Conservation (phyloP, 768 basidiomycete species). For the Phylloporus sp. region DNA sequence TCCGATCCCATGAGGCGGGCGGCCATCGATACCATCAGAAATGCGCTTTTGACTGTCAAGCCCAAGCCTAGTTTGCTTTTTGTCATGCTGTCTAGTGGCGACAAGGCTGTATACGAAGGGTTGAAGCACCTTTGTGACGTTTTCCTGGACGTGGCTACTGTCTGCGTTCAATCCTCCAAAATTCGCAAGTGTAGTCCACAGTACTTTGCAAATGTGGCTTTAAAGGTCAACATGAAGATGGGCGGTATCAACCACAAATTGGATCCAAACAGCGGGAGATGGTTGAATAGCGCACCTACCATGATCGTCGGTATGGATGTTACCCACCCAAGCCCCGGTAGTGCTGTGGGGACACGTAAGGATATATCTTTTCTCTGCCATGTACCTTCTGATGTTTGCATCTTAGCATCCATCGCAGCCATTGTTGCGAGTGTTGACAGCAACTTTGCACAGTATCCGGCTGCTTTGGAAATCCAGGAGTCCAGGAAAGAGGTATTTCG, state of each 20-base stretch:
- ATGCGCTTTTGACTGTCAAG: slow-evolving; percentile 32
- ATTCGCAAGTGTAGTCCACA: slow-evolving; percentile 58
- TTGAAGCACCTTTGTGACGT: slow-evolving; percentile 51
- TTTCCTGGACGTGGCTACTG: slow-evolving; percentile 48
- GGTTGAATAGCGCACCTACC: slow-evolving; percentile 39
- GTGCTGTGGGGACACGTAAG: slow-evolving; percentile 46
- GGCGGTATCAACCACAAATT: slow-evolving; percentile 50
- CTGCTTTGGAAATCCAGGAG: slow-evolving; percentile 45
- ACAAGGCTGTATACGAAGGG: slow-evolving; percentile 47
- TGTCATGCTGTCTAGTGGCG: slow-evolving; percentile 43
- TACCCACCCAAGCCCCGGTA: slow-evolving; percentile 76
- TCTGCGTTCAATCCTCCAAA: slow-evolving; percentile 70
- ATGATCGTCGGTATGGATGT: slow-evolving; percentile 61
- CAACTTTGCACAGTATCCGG: slow-evolving; percentile 46
- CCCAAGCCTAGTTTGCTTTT: slow-evolving; percentile 42
- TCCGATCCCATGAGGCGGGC: slow-evolving; percentile 49
- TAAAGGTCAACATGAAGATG: slow-evolving; percentile 53
- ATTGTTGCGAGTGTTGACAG: slow-evolving; percentile 47
- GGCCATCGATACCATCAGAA: slow-evolving; percentile 46
- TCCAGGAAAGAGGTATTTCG: slow-evolving; percentile 60
- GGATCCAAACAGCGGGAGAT: slow-evolving; percentile 34
- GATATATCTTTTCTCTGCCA: neutral
- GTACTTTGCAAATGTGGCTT: slow-evolving; percentile 51
- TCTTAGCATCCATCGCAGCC: slow-evolving; percentile 44
- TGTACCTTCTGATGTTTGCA: neutral